These are phyloP conservation scores for Gremmenia infestans DNA, from an alignment of 2,329 filamentous ascomycete species.

Conservation along the genomic window DNA sequence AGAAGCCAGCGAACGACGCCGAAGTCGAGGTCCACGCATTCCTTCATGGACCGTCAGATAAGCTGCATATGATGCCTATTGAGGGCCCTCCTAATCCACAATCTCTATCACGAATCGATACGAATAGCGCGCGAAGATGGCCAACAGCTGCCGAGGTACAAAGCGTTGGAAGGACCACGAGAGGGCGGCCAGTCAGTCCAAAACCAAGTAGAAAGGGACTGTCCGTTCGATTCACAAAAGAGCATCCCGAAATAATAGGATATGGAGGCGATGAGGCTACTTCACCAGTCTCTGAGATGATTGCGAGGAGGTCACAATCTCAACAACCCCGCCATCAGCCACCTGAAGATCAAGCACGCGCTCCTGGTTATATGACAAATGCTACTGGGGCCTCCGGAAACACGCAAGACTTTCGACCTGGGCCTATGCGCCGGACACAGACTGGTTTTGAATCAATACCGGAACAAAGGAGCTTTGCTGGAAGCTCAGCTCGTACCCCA, in stretches of 20 bases:
- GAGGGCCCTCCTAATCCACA: conserved; percentile 33
- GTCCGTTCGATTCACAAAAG: conserved; percentile 68
- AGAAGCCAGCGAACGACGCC: conserved; percentile 31
- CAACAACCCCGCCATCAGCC: conserved; percentile 20
- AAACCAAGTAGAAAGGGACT: conserved; percentile 59
- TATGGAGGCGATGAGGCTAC: conserved; percentile 86
- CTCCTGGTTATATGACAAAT: neutral
- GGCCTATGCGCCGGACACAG: conserved; percentile 51
- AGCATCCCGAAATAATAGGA: conserved; percentile 75
- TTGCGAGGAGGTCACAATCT: conserved; percentile 43
- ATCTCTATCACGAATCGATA: conserved; percentile 37
- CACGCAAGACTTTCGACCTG: conserved; percentile 42
- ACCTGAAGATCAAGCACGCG: conserved; percentile 3
- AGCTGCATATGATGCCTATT: conserved; percentile 48
- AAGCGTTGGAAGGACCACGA: conserved; percentile 9
- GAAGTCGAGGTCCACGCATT: conserved; percentile 53
- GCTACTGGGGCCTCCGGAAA: conserved; percentile 29
- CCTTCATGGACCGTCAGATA: conserved; percentile 51
- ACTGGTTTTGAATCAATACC: conserved; percentile 42
- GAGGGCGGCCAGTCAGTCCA: conserved; percentile 29
- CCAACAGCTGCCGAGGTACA: conserved; percentile 42
- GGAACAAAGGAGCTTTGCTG: conserved; percentile 9
- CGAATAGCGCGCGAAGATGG: conserved; percentile 44
- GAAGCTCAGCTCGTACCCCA: neutral
- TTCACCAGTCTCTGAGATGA: conserved; percentile 66